These are phyloP conservation scores for Stemphylium beticola DNA, from an alignment of 2,329 filamentous ascomycete species.

Conservation along the genomic window DNA sequence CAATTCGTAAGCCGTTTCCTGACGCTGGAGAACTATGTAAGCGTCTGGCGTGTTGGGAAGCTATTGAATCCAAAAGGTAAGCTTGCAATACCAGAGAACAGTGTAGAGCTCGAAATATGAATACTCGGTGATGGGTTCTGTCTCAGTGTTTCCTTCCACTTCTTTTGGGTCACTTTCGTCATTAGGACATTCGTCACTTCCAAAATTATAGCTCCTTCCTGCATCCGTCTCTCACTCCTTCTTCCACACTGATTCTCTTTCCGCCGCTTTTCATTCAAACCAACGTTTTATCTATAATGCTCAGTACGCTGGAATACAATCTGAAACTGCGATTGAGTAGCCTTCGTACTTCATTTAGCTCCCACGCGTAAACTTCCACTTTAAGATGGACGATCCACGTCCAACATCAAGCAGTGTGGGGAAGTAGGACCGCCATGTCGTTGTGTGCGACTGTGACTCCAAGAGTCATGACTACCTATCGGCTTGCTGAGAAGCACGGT, in stretches of 20 bases:
- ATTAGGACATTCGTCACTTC: background rate
- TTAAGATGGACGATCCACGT: background rate
- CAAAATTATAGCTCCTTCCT: background rate
- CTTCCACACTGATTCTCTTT: background rate
- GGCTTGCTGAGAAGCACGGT: constrained; percentile 1
- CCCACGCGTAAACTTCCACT: background rate
- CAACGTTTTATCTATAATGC: background rate
- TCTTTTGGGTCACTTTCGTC: background rate
- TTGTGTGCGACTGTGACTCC: constrained; percentile 13
- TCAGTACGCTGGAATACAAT: background rate
- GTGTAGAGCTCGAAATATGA: no score
- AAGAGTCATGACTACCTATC: constrained; percentile 12
- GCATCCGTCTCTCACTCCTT: no score
- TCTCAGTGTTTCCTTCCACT: background rate
- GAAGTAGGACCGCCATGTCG: constrained; percentile 3
- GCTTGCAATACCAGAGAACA: background rate
- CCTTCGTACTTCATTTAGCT: background rate
- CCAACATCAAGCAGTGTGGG: background rate
- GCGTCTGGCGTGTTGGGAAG: no score
- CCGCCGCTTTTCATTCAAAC: background rate
- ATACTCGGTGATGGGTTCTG: background rate
- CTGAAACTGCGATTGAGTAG: background rate
- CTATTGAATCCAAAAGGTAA: no score
- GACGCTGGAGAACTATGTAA: no score
- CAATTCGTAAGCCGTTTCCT: no score